These are phyloP conservation scores for Xylaria sp. DNA, from an alignment of 2,329 filamentous ascomycete species.

Conservation along the genomic window DNA sequence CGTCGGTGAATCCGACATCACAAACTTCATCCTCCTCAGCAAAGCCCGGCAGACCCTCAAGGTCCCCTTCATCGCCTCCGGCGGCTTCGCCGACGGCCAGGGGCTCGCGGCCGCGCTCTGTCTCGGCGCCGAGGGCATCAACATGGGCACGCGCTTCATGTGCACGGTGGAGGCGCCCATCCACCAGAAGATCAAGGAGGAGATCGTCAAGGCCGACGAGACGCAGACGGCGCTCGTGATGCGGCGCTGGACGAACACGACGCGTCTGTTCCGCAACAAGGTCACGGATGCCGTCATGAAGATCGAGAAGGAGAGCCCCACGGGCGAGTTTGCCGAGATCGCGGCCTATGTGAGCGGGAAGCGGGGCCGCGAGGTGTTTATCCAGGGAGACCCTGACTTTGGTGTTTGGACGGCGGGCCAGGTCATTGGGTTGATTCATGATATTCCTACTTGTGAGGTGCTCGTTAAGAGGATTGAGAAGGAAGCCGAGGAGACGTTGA, in stretches of 20 bases:
- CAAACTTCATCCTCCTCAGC: slow-evolving; percentile 82
- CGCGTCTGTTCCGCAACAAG: slow-evolving; percentile 83
- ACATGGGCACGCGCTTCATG: slow-evolving; percentile 99
- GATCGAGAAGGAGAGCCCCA: slow-evolving; percentile 75
- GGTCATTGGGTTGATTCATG: slow-evolving; percentile 83
- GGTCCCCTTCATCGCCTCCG: slow-evolving; percentile 90
- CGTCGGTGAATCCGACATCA: slow-evolving; percentile 82
- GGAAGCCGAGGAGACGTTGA: slow-evolving; percentile 65
- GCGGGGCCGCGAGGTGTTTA: slow-evolving; percentile 83
- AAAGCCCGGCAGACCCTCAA: slow-evolving; percentile 76
- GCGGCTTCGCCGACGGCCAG: slow-evolving; percentile 91
- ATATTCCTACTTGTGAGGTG: slow-evolving; percentile 69
- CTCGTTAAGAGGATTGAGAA: slow-evolving; percentile 69
- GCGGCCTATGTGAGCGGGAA: slow-evolving; percentile 84
- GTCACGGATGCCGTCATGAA: slow-evolving; percentile 73
- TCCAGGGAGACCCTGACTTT: slow-evolving; percentile 84
- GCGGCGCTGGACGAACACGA: slow-evolving; percentile 89
- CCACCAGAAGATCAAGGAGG: slow-evolving; percentile 87
- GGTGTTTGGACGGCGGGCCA: slow-evolving; percentile 98
- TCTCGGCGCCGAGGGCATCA: slow-evolving; percentile 87
- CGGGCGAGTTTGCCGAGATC: slow-evolving; percentile 84
- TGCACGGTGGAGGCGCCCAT: slow-evolving; percentile 90
- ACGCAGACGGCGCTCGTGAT: slow-evolving; percentile 86
- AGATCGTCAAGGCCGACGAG: slow-evolving; percentile 83
- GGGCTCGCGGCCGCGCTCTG: slow-evolving; percentile 86